phyloP scores from a whole-genome alignment of 805 yeast species.

The Lipomyces chichibuensis region DNA sequence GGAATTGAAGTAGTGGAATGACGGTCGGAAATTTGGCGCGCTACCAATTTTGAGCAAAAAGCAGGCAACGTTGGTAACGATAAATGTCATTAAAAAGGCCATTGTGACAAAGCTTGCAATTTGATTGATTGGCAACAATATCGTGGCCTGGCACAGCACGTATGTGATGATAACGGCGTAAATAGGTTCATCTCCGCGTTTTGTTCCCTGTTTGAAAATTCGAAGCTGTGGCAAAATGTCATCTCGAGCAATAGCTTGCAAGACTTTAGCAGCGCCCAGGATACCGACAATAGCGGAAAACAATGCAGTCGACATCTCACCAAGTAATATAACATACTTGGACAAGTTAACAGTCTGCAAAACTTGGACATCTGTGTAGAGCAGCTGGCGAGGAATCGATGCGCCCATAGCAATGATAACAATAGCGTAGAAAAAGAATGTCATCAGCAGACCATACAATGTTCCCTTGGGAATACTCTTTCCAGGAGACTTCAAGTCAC shows the following conservation, averaged over 20 bases:
- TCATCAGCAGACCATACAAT: slow-evolving; percentile 73
- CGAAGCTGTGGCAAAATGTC: slow-evolving; percentile 78
- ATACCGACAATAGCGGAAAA: slow-evolving; percentile 95
- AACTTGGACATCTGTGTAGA: slow-evolving; percentile 79
- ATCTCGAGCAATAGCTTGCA: slow-evolving; percentile 87
- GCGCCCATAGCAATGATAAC: slow-evolving; percentile 82
- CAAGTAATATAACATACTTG: slow-evolving; percentile 70
- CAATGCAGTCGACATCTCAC: slow-evolving; percentile 89
- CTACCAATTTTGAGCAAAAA: slow-evolving; percentile 82
- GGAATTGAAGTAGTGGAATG: slow-evolving; percentile 83
- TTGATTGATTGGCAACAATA: slow-evolving; percentile 87
- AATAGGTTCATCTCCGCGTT: slow-evolving; percentile 57
- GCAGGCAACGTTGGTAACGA: slow-evolving; percentile 92
- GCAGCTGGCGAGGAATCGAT: slow-evolving; percentile 76
- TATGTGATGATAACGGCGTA: slow-evolving; percentile 75
- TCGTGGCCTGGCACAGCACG: slow-evolving; percentile 77
- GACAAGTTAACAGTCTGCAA: slow-evolving; percentile 78
- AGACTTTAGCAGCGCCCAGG: slow-evolving; percentile 89
- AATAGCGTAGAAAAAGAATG: slow-evolving; percentile 73
- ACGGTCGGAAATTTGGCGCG: slow-evolving; percentile 98
- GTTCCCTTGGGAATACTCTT: slow-evolving; percentile 94
- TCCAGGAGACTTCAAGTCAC: slow-evolving; percentile 84
- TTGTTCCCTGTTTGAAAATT: slow-evolving; percentile 57
- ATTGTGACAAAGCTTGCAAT: slow-evolving; percentile 94
- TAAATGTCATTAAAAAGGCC: slow-evolving; percentile 96